Evolutionary conservation across 805 yeast genomes (phyloP), one percentile per base, ranked within the genome.

Genomic region (Pichia rugopelliculosa): DNA sequence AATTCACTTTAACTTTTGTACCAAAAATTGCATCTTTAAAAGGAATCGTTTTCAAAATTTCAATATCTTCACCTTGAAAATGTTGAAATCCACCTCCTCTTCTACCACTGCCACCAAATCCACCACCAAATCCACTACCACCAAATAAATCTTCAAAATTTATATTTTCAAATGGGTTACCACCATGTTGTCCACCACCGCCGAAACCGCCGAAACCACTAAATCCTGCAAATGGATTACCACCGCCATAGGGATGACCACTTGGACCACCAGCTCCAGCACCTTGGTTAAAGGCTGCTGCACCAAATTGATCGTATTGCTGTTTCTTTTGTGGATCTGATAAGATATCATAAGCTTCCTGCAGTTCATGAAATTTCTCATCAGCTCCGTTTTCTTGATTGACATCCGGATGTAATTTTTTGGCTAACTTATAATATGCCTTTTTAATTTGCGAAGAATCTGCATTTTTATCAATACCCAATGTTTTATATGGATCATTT

Each of bases 371-470:
- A 70, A 93, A 93, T 65, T 81, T 81, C 60, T 80, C 79, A 58
- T 91, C 96, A 0, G 98, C 93, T 18, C 77, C 91, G 23, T 79
- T 77, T 53, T 87, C 96, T 66, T 91, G 93, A 66, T 91, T 93
- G 40, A 93, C 87, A 70, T 93, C 99, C 0, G 99, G 99, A 66
- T 93, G 99, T 66, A 73, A 89, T 64, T 91, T 78, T 66, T 93
- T 93, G 15, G 97, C 99, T 53, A 93, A 71, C 60, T 88, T 84
- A 64, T 89, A 89, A 69, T 93, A 93, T 2, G 96, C 91, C 66
- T 90, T 90, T 67, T 93, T 93, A 68, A 93, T 93, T 20, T 89
- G 95, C n/a, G 87, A 75, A 8, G 82, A 70, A 13, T 82, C 74
- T 0, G 99, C 93, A 45, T 62, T 63, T 52, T 76, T 77, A 24